Evolutionary conservation across 2,329 filamentous ascomycete genomes (phyloP).

Genomic region (Onygena corvina): DNA sequence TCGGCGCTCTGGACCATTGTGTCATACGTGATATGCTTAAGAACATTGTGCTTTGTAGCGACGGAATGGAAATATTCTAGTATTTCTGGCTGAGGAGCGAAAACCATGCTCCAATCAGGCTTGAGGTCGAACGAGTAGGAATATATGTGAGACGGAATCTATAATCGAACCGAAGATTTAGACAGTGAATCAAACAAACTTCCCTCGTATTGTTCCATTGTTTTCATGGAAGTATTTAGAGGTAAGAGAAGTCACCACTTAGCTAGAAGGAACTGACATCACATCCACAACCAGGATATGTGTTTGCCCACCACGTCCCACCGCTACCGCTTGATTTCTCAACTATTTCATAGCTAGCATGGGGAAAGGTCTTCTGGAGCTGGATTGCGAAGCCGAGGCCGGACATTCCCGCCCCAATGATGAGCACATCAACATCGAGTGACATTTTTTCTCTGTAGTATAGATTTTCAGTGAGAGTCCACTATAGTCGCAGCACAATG

Average conservation of each 20-base stretch:
- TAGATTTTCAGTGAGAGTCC: too few relatives aligned
- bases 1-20: slow-evolving; percentile 17
- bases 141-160: slow-evolving; percentile 31
- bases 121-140: slow-evolving; percentile 35
- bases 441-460: slow-evolving; percentile 18
- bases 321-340: slow-evolving; percentile 33
- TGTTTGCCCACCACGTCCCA: slow-evolving; percentile 28
- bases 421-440: slow-evolving; percentile 37
- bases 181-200: neutral
- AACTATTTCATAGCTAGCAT: slow-evolving; percentile 33
- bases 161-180: neutral
- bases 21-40: slow-evolving; percentile 17
- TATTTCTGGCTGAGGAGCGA: slow-evolving; percentile 29
- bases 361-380: slow-evolving; percentile 31
- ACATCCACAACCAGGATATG: slow-evolving; percentile 30
- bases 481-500: too few relatives aligned
- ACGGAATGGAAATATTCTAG: slow-evolving; percentile 20
- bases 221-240: too few relatives aligned
- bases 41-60: slow-evolving; percentile 17
- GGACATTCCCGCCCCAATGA: slow-evolving; percentile 41
- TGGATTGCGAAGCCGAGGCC: slow-evolving; percentile 39
- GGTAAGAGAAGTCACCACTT: neutral
- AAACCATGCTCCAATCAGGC: slow-evolving; percentile 29
- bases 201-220: neutral
- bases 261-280: slow-evolving; percentile 20